Conservation (phyloP, 495 filamentous ascomycete species). For the Hyaloscypha variabilis region DNA sequence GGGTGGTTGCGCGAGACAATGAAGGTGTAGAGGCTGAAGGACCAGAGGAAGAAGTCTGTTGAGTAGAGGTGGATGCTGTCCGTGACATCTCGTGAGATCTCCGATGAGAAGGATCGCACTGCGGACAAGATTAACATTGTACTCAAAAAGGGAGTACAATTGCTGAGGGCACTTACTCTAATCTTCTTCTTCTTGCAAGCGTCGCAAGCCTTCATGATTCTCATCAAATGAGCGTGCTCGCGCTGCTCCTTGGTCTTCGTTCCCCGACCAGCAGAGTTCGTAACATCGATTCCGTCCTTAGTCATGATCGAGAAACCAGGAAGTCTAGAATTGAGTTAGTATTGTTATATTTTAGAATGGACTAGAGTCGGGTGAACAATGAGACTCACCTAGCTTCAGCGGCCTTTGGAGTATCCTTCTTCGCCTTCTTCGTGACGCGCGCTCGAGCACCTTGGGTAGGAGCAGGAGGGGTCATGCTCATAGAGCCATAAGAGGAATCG, state of each 20-base stretch:
- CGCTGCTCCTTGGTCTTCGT: conserved; percentile 64
- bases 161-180: conserved; percentile 22
- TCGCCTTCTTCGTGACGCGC: conserved; percentile 28
- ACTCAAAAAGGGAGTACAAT: background rate
- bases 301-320: conserved; percentile 64
- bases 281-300: conserved; percentile 57
- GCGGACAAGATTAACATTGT: conserved; percentile 9
- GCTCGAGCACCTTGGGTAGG: conserved; percentile 11
- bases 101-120: conserved; percentile 34
- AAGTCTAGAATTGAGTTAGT: no score
- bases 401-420: conserved; percentile 30
- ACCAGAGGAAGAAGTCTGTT: conserved; percentile 2
- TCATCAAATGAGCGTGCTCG: conserved; percentile 60
- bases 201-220: conserved; percentile 61
- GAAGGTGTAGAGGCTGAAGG: conserved; percentile 13
- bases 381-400: conserved; percentile 33
- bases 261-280: conserved; percentile 55
- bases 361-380: no score
- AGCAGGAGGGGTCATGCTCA: conserved; percentile 24
- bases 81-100: conserved; percentile 25
- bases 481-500: conserved; percentile 28
- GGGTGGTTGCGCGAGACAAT: conserved; percentile 4
- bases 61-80: conserved; percentile 18
- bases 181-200: conserved; percentile 55
- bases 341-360: no score